Conservation (phyloP, 1,284 basidiomycete genomes). For the Phlebopus sp. region DNA sequence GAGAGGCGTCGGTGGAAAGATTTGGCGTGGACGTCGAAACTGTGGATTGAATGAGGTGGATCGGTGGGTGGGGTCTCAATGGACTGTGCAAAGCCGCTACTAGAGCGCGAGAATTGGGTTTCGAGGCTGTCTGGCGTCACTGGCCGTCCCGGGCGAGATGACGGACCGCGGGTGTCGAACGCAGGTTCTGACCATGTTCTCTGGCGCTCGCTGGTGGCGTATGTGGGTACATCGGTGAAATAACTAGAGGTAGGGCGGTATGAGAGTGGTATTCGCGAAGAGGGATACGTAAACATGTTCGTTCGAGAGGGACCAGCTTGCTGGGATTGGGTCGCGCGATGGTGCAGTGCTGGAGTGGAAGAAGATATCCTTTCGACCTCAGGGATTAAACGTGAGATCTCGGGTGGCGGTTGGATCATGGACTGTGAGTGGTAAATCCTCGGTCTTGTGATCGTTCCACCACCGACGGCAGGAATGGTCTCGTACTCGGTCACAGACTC, state of each 20-base stretch:
- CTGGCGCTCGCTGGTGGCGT: conserved; percentile 9
- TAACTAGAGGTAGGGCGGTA: conserved; percentile 25
- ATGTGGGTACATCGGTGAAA: conserved; percentile 26
- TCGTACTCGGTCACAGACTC: conserved; percentile 53
- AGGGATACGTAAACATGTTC: conserved; percentile 6
- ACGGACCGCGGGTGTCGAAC: conserved; percentile 11
- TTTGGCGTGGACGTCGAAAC: conserved; percentile 26
- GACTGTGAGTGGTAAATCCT: conserved; percentile 74
- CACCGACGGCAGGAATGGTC: conserved; percentile 75
- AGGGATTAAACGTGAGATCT: conserved; percentile 19
- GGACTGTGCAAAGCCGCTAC: conserved; percentile 30
- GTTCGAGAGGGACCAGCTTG: conserved; percentile 16
- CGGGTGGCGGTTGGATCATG: conserved; percentile 48
- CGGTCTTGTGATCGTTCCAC: conserved; percentile 72
- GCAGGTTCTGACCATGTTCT: conserved; percentile 19
- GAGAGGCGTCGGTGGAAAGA: conserved; percentile 41
- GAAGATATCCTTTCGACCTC: conserved; percentile 5
- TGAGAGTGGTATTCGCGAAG: conserved; percentile 14
- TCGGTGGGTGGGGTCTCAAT: conserved; percentile 35
- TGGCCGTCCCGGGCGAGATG: conserved; percentile 25
- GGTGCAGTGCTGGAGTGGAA: conserved; percentile 20
- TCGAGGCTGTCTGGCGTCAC: conserved; percentile 44
- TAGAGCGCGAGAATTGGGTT: conserved; percentile 40
- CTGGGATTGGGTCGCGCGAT: conserved; percentile 11
- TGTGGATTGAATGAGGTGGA: conserved; percentile 14